These are phyloP conservation scores for Kappamyces sp. DNA, from an alignment of 192 early-diverging fungal species.

Conservation along the genomic window DNA sequence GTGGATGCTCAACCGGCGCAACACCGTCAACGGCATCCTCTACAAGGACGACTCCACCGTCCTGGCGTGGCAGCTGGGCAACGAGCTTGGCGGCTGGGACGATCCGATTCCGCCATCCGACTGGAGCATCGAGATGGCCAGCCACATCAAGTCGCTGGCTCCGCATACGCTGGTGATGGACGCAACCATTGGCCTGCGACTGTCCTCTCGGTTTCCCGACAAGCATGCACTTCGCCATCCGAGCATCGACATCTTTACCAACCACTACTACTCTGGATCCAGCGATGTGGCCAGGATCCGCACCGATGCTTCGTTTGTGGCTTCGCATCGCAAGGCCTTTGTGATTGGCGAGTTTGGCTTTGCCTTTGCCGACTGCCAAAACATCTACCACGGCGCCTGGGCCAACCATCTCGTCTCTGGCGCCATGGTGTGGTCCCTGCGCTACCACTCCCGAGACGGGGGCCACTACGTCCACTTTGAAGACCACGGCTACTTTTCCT, in stretches of 20 bases:
- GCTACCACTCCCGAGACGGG: slow-evolving; percentile 32
- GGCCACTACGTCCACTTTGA: slow-evolving; percentile 36
- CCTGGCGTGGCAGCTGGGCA: slow-evolving; percentile 41
- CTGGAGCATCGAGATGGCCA: slow-evolving; percentile 37
- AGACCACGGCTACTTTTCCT: slow-evolving; percentile 21
- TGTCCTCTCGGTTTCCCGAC: slow-evolving; percentile 7
- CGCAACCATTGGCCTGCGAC: slow-evolving; percentile 30
- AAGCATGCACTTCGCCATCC: slow-evolving; percentile 16
- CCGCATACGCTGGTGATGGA: slow-evolving; percentile 29
- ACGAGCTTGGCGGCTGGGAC: slow-evolving; percentile 35
- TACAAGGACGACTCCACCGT: slow-evolving; percentile 41
- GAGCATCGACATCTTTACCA: slow-evolving; percentile 32
- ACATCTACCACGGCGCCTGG: slow-evolving; percentile 11
- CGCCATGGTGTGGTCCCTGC: slow-evolving; percentile 37
- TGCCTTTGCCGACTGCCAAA: not conserved
- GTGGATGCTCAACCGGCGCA: slow-evolving; percentile 31
- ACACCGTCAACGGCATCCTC: slow-evolving; percentile 35
- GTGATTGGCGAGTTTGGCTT: slow-evolving; percentile 42
- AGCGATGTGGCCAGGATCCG: slow-evolving; percentile 10
- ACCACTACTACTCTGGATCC: slow-evolving; percentile 32
- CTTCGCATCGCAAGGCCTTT: slow-evolving; percentile 24
- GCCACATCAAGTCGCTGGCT: slow-evolving; percentile 19
- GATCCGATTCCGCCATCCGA: slow-evolving; percentile 15
- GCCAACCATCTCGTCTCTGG: slow-evolving; percentile 21
- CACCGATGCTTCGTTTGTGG: slow-evolving; percentile 2